phyloP scores from a whole-genome alignment of 345 rosid genomes.

The Eutrema heterophyllum region DNA sequence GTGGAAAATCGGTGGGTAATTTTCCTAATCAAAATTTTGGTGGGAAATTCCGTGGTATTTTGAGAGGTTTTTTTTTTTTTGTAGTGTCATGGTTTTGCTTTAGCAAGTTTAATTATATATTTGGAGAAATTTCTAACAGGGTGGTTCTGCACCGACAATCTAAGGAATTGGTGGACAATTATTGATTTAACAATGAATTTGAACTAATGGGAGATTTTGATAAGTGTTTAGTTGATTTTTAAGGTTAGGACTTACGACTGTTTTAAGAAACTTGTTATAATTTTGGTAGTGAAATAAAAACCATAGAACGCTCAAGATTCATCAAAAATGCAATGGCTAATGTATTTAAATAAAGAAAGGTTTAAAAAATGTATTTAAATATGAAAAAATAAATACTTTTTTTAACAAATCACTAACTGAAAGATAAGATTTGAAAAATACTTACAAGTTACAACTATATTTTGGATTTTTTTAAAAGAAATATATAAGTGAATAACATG shows the following conservation, averaged over 20 bases:
- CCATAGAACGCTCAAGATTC: not conserved
- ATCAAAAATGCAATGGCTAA: too few relatives aligned
- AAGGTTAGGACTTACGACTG: not conserved
- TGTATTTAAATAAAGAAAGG: too few relatives aligned
- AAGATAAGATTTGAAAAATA: too few relatives aligned
- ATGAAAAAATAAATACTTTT: too few relatives aligned
- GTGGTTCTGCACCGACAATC: conserved; percentile 16
- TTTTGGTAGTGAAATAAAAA: not conserved
- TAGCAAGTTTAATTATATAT: not conserved
- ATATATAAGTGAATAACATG: too few relatives aligned
- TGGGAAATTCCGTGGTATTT: too few relatives aligned
- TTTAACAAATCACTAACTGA: not conserved
- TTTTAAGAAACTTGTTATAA: not conserved
- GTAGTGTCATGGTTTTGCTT: not conserved
- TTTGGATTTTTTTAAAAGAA: too few relatives aligned
- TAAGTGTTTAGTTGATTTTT: not conserved
- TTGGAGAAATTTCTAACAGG: not conserved
- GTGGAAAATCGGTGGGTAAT: too few relatives aligned
- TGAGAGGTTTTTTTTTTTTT: too few relatives aligned
- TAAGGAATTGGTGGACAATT: not conserved
- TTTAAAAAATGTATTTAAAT: too few relatives aligned
- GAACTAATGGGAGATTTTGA: not conserved
- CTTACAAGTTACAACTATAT: not conserved
- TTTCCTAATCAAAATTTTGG: too few relatives aligned
- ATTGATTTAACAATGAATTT: not conserved